Percentiles rank a stretch among this genome's conserved stretches.
Conservation (phyloP, 1,284 basidiomycete genomes). For the Heterobasidion parviporum region DNA sequence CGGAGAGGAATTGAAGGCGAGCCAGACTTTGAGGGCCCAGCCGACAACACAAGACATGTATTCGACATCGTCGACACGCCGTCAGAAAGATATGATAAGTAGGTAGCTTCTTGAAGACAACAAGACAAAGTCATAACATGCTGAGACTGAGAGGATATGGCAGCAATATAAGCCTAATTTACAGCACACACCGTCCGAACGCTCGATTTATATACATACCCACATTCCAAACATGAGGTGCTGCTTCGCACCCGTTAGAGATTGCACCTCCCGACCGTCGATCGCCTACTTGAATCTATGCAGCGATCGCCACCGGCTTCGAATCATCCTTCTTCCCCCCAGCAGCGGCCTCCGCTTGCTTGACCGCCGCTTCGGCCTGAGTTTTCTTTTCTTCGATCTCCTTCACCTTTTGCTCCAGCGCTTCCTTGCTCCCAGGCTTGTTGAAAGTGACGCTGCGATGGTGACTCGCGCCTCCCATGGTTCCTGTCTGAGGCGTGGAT, state of each 20-base stretch:
- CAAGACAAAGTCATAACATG: not conserved
- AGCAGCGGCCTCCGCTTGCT: conserved; percentile 12
- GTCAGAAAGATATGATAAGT: not conserved
- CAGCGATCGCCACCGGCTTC: conserved; percentile 5
- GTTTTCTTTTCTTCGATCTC: conserved; percentile 27
- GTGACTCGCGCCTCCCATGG: conserved; percentile 50
- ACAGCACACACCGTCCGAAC: not conserved
- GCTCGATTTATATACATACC: not conserved
- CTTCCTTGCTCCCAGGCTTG: conserved; percentile 23
- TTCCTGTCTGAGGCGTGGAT: conserved; percentile 52
- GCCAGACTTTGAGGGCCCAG: no score
- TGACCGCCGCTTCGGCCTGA: conserved; percentile 18
- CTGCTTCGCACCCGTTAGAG: not conserved
- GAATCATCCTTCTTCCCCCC: conserved; percentile 6
- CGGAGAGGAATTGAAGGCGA: no score
- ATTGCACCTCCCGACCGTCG: not conserved
- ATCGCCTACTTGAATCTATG: not conserved
- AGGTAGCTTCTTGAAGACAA: not conserved
- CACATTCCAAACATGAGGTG: not conserved
- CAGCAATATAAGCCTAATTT: not conserved
- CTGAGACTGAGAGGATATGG: not conserved
- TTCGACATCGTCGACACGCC: not conserved
- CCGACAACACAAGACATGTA: no score
- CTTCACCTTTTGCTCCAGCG: conserved; percentile 20
- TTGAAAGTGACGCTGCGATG: conserved; percentile 68